These are phyloP conservation scores for Colletotrichum navitas DNA, from an alignment of 2,329 filamentous ascomycete species.

Conservation along the genomic window DNA sequence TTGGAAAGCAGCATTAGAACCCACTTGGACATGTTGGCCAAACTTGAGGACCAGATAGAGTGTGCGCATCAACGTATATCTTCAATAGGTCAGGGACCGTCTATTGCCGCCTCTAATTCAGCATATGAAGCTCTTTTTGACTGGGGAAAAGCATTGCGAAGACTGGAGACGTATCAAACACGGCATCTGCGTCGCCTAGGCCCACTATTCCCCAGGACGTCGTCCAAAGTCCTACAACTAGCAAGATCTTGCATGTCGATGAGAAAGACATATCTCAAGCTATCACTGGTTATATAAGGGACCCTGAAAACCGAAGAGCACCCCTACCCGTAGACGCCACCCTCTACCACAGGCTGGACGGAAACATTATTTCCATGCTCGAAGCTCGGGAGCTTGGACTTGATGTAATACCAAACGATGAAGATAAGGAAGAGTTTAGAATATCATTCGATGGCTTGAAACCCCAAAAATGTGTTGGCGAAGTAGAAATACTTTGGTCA, in stretches of 20 bases:
- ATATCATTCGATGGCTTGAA: not conserved
- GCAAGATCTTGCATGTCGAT: too few relatives aligned
- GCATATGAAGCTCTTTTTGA: not conserved
- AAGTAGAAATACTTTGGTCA: not conserved
- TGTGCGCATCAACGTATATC: not conserved
- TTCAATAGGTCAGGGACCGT: fast-evolving
- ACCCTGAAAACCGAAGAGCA: not conserved
- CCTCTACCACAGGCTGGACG: not conserved
- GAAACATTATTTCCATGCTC: not conserved
- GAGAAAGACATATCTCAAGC: too few relatives aligned
- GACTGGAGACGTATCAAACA: not conserved
- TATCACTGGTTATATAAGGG: not conserved
- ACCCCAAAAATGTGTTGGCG: not conserved
- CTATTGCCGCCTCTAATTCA: fast-evolving
- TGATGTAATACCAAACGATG: not conserved
- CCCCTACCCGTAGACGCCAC: not conserved
- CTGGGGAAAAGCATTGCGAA: not conserved
- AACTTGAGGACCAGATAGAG: not conserved
- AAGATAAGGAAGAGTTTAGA: not conserved
- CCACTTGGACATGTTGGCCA: not conserved
- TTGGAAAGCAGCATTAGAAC: not conserved
- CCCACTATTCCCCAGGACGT: too few relatives aligned
- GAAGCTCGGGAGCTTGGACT: not conserved
- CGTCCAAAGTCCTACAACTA: not conserved
- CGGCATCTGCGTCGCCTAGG: fast-evolving